These are phyloP conservation scores for Rhododendron ovatum DNA, from an alignment of 148 eudicot genomes.

Conservation along the genomic window DNA sequence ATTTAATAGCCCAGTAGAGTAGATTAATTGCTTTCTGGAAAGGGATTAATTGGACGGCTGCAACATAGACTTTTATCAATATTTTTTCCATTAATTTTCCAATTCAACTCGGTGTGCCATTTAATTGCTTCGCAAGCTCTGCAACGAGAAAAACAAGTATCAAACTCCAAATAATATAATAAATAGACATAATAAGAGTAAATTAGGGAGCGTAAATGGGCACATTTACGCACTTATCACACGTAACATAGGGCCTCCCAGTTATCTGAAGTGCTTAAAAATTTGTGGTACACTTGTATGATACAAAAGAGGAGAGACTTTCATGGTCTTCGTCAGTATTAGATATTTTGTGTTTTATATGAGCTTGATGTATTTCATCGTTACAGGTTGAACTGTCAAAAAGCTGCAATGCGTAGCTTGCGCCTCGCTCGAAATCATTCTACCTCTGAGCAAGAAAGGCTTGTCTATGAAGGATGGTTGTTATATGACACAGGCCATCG, in stretches of 20 bases:
- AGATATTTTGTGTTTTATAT: not conserved
- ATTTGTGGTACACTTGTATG: not conserved
- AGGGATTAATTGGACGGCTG: too few relatives aligned
- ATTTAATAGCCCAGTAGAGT: too few relatives aligned
- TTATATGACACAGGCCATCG: constrained; percentile 89
- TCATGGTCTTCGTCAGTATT: not conserved
- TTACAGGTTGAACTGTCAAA: constrained; percentile 75
- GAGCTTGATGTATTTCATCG: not conserved
- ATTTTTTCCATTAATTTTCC: too few relatives aligned
- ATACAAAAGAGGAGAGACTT: not conserved
- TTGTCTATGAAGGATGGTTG: constrained; percentile 90
- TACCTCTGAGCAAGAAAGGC: constrained; percentile 69
- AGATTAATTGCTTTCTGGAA: too few relatives aligned
- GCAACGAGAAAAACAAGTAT: too few relatives aligned
- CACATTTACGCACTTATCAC: too few relatives aligned
- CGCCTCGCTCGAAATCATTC: constrained; percentile 71
- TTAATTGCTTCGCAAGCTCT: too few relatives aligned
- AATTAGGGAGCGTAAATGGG: too few relatives aligned
- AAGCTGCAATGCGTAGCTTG: constrained; percentile 85
- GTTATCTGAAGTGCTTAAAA: not conserved
- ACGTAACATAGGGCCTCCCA: not conserved
- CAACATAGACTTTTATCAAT: too few relatives aligned
- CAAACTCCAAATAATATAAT: too few relatives aligned
- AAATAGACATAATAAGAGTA: too few relatives aligned
- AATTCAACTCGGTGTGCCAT: too few relatives aligned